Evolutionary conservation across 164 flowering plant genomes (phyloP), one percentile per base, ranked within the genome.

Genomic region (Macadamia tetraphylla): DNA sequence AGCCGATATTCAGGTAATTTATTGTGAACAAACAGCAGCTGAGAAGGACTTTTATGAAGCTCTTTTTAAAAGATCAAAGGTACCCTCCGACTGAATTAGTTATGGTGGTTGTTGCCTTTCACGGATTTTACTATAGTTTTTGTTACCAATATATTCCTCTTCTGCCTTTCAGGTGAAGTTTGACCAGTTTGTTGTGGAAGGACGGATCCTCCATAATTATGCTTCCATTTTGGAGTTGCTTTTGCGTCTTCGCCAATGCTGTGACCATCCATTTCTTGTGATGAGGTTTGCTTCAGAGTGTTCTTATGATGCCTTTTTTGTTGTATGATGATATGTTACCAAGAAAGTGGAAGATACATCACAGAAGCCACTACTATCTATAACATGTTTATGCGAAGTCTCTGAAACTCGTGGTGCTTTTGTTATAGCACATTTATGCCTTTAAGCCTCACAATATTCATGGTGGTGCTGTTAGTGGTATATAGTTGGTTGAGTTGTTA

Each of bases 211-310:
- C 74, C 98, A 94, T 74, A 94, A 94, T 81, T 94, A 94, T 81
- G 99, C 99, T 59, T 92, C 98, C 58, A 94, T 94, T 73, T 77
- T 95, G 86, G 99, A 95, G 84, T 79, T 95, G 67, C 93, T 95
- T 68, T 81, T 95, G 71, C 98, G 99, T 72, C 99, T 94, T 75
- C 98, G 98, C 40, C 99, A 94, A 78, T 94, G 99, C 76, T 94
- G 99, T 81, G 98, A 94, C 75, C 99, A 94, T 79, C 99, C 99
- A 58, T 94, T 88, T 80, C 97, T 94, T 76, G 99, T 94, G 57
- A 88, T 94, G 97, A 94, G 99, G 99, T 92, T 17, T 66, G 70
- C 23, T 30, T 68, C 56, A 14, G 63, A 63, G 30, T 31, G 31
- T 60, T 61, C 30, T 65, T 46, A 35, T 31, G 14, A n/a, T 60